These are phyloP conservation scores for Tolypocladium tropicale DNA, from an alignment of 2,329 filamentous ascomycete species.

Conservation along the genomic window DNA sequence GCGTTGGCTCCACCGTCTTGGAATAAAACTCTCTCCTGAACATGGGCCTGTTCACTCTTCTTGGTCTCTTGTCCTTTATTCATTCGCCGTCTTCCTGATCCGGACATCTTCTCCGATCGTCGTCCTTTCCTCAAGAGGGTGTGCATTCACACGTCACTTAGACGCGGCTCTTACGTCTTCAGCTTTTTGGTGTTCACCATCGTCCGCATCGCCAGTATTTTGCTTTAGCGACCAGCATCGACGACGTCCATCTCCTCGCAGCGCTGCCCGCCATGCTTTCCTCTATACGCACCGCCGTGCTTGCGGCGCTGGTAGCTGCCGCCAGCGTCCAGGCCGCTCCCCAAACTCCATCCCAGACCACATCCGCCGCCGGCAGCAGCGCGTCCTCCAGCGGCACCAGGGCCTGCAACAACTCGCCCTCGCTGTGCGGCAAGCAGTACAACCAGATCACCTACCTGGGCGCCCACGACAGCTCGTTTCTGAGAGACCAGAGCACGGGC, in stretches of 20 bases:
- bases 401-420: conserved; percentile 74
- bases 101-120: no score
- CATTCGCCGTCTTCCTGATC: not conserved
- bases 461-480: conserved; percentile 64
- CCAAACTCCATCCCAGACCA: conserved; percentile 9
- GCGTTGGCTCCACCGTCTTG: not conserved
- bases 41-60: not conserved
- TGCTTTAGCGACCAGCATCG: not conserved
- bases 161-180: no score
- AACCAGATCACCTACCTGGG: conserved; percentile 70
- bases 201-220: no score
- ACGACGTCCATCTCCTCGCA: not conserved
- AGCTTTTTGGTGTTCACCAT: no score
- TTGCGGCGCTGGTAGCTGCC: conserved; percentile 10
- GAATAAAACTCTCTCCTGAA: not conserved
- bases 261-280: conserved; percentile 8
- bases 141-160: not conserved
- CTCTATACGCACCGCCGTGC: conserved; percentile 11
- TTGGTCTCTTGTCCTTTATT: not conserved
- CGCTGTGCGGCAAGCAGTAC: conserved; percentile 61
- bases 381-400: conserved; percentile 7
- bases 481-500: conserved; percentile 51
- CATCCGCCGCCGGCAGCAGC: conserved; percentile 1
- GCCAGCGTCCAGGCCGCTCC: conserved; percentile 14
- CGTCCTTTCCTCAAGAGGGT: not conserved